Conservation (phyloP, 169 alveolate species). For the Cryptosporidium meleagridis region DNA sequence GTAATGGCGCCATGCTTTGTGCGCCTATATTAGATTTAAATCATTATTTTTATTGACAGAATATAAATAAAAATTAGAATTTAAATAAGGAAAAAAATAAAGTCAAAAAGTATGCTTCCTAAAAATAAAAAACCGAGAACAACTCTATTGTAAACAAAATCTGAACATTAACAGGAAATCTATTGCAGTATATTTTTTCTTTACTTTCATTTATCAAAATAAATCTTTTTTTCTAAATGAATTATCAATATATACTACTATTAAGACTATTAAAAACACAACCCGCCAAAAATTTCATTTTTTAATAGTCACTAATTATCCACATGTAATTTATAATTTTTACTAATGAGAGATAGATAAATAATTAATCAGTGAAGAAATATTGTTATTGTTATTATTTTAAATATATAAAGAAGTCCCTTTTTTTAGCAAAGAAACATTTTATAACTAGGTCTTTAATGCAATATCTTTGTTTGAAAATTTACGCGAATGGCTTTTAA, state of each 20-base stretch:
- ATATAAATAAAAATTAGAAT: background rate
- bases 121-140: background rate
- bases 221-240: background rate
- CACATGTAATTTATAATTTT: slow-evolving; percentile 18
- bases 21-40: slow-evolving; percentile 5
- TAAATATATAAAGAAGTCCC: background rate
- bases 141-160: too few species aligned
- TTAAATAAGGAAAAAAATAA: background rate
- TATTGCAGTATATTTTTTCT: too few species aligned
- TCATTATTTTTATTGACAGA: background rate
- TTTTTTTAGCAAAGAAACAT: background rate
- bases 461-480: background rate
- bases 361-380: background rate
- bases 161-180: too few species aligned
- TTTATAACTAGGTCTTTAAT: background rate
- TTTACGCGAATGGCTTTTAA: background rate
- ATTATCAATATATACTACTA: background rate
- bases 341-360: background rate
- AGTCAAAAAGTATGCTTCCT: background rate
- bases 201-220: background rate
- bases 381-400: too few species aligned
- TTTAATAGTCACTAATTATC: slow-evolving; percentile 14
- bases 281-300: background rate
- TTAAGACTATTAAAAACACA: background rate
- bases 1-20: slow-evolving; percentile 27